phyloP scores from a whole-genome alignment of 2,329 filamentous ascomycete genomes.

The Madurella fahalii region DNA sequence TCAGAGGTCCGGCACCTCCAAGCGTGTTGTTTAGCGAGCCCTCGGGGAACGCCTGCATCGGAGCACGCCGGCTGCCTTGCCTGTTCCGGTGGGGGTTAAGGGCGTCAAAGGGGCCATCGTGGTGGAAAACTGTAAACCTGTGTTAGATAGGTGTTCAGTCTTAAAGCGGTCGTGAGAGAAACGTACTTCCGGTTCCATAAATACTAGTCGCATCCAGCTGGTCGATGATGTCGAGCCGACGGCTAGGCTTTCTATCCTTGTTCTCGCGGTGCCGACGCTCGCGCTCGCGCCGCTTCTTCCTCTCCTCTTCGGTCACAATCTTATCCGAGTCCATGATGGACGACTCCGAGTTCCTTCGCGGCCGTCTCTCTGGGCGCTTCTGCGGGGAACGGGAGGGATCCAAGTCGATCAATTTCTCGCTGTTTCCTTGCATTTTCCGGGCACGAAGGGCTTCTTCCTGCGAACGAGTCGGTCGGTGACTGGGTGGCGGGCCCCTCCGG shows the following conservation, averaged over 20 bases:
- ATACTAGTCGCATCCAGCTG: constrained; percentile 95
- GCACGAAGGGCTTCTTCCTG: constrained; percentile 60
- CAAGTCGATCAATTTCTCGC: constrained; percentile 33
- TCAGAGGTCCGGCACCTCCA: constrained; percentile 81
- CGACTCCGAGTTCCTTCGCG: constrained; percentile 74
- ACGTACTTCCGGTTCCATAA: constrained; percentile 84
- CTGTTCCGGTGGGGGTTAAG: constrained; percentile 93
- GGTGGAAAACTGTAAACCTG: constrained; percentile 72
- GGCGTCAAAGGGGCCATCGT: constrained; percentile 95
- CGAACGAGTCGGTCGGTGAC: constrained; percentile 61
- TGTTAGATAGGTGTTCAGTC: constrained; percentile 5
- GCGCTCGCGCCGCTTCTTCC: constrained; percentile 52
- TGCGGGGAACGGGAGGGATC: constrained; percentile 33
- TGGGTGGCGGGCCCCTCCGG: constrained; percentile 40
- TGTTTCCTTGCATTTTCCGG: constrained; percentile 39
- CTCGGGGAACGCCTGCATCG: constrained; percentile 94
- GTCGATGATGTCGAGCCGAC: constrained; percentile 83
- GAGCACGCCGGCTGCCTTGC: constrained; percentile 74
- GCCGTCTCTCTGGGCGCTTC: constrained; percentile 42
- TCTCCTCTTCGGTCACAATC: constrained; percentile 57
- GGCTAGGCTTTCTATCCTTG: constrained; percentile 48
- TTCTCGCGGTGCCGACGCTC: constrained; percentile 50
- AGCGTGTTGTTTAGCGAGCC: constrained; percentile 89
- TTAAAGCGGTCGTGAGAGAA: not conserved
- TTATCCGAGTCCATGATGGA: constrained; percentile 58